Base-by-base conservation (phyloP, 2,329 filamentous ascomycete genomes). In the Cladophialophora exuberans region DNA sequence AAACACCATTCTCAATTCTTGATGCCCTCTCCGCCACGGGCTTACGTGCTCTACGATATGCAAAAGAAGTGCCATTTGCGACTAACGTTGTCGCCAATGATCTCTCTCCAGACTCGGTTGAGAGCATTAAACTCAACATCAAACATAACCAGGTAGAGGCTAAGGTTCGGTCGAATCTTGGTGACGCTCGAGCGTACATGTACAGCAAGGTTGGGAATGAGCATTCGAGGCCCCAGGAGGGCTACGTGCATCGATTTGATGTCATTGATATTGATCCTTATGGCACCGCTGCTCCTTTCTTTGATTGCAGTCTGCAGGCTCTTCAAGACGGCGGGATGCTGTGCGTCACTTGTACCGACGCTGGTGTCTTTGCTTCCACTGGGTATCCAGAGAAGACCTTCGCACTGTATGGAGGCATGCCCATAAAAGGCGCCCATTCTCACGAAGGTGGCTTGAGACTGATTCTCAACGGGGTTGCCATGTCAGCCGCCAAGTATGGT, bases 221-320 rank as follows among this genome's bases (percentile, higher is more conserved):
- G 66, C 64, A 39, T 68, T 73, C 50, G 63, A 71, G 39, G 71
- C 48, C 38, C 20, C 38, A 33, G 7, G 76, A 56, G 67, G 73
- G 54, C 64, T 64, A 69, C 53, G 57, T 70, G 28, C 63, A 84
- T 67, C 85, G 82, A 65, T 99, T 96, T 70, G 90, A 97, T 70
- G 92, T 97, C 18, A 94, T 99, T 61, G 94, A 99, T 69, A 81
- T 99, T 25, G 94, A 99, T 69, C 94, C 94, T 0, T 99, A 99
- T 66, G 94, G 94, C 36, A 95, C 90, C 0, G 94, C 93, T 1
- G 90, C 89, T 7, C 89, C 90, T 1, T 99, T 99, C 71, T 81
- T 99, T 50, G 94, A 99, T 69, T 86, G 90, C 1, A 91, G 94
- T 1, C 79, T 99, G 6, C 92, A 97, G 72, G 85, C 89, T 1